Conservation (phyloP, 805 yeast genomes). For the Zygosaccharomyces bisporus region DNA sequence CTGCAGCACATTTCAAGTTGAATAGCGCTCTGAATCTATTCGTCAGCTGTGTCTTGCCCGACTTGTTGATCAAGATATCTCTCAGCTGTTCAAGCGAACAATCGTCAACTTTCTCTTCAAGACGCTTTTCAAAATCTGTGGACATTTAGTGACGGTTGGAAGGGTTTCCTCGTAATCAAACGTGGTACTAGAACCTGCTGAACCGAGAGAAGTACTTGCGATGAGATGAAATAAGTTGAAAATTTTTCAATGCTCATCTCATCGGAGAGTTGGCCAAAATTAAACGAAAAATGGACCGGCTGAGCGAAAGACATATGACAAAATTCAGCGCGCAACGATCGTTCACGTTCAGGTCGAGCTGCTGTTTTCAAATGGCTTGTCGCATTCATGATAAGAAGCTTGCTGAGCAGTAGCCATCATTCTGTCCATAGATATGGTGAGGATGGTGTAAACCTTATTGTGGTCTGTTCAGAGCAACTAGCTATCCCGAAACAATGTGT, state of each 20-base stretch:
- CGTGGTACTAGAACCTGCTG: background rate
- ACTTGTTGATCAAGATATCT: constrained; percentile 61
- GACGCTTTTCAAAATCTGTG: constrained; percentile 37
- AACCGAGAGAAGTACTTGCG: background rate
- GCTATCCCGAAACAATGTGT: too few relatives aligned
- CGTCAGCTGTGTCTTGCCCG: constrained; percentile 72
- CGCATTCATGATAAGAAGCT: too few relatives aligned
- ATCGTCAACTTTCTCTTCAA: constrained; percentile 37
- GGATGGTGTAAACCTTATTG: too few relatives aligned
- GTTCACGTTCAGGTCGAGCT: background rate
- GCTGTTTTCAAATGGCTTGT: background rate
- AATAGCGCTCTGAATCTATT: constrained; percentile 91
- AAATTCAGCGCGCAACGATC: background rate
- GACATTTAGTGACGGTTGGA: constrained; percentile 27
- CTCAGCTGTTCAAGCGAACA: constrained; percentile 60
- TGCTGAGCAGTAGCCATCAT: too few relatives aligned
- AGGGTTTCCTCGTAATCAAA: background rate
- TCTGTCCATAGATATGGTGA: too few relatives aligned
- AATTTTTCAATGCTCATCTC: constrained; percentile 4
- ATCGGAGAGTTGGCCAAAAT: constrained; percentile 2
- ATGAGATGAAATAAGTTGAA: constrained; percentile 1
- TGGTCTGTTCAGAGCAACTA: too few relatives aligned
- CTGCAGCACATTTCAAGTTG: constrained; percentile 81
- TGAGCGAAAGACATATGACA: background rate
- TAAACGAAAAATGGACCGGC: background rate